A percentile compares a stretch with the other conserved stretches of the same genome.
Evolutionary conservation across 371 early-diverging fungal genomes (phyloP).

Genomic region (Mucor indicus): DNA sequence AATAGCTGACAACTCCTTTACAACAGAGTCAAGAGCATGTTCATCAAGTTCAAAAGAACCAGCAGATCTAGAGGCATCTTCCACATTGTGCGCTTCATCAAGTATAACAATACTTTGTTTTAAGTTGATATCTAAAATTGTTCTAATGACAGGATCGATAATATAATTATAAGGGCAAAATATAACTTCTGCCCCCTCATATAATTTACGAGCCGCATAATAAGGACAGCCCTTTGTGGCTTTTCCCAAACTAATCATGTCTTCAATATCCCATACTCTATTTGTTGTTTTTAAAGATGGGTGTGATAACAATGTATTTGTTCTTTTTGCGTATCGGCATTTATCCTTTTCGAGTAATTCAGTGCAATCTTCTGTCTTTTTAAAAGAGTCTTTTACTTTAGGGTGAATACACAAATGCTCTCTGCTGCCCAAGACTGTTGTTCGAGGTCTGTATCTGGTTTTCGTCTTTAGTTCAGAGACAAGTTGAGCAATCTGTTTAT

Average conservation of each 20-base stretch:
- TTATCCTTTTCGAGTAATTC: constrained; percentile 26
- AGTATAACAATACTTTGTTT: constrained; percentile 74
- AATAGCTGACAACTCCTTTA: constrained; percentile 37
- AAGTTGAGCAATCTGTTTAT: constrained; percentile 56
- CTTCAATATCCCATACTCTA: constrained; percentile 74
- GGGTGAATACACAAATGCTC: constrained; percentile 53
- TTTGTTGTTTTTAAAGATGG: constrained; percentile 2
- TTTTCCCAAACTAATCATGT: constrained; percentile 54
- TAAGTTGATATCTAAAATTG: constrained; percentile 57
- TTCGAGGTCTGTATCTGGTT: constrained; percentile 53
- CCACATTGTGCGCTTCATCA: constrained; percentile 78
- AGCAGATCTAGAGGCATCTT: constrained; percentile 51
- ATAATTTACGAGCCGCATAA: constrained; percentile 64
- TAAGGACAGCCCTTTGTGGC: constrained; percentile 72
- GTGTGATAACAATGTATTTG: constrained; percentile 11
- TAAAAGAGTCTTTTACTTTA: constrained; percentile 28
- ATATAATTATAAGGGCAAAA: constrained; percentile 95
- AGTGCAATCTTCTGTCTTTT: constrained; percentile 46
- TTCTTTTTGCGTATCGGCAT: constrained; percentile 22
- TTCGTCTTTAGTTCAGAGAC: constrained; percentile 50
- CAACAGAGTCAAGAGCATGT: constrained; percentile 25
- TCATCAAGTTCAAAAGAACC: constrained; percentile 55
- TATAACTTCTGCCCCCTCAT: constrained; percentile 71
- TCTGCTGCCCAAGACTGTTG: constrained; percentile 48
- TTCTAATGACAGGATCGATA: constrained; percentile 70